A percentile compares a stretch with the other conserved stretches of the same genome.
phyloP scores from a whole-genome alignment of 1,284 basidiomycete genomes.

The Ganoderma lucidum region DNA sequence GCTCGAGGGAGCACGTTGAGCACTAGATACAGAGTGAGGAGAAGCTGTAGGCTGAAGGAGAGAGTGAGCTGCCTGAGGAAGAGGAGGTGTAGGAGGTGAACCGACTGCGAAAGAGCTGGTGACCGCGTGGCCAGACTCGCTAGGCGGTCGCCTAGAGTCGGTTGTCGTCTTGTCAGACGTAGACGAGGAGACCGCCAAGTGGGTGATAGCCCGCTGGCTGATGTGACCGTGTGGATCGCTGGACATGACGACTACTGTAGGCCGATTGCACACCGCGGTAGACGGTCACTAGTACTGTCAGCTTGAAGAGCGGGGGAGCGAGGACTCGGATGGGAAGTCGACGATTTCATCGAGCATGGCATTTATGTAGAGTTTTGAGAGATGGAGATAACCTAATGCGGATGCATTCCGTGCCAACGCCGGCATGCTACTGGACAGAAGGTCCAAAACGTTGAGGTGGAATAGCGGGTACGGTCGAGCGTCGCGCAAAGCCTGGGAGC shows the following conservation, averaged over 20 bases:
- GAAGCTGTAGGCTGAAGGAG: not conserved
- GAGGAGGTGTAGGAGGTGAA: constrained; percentile 3
- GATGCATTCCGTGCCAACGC: not conserved
- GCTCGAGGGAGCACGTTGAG: not conserved
- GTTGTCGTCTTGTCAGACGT: not conserved
- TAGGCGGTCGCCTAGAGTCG: constrained; percentile 2
- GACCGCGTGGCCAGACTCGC: not conserved
- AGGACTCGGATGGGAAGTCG: not conserved
- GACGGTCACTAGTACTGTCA: not conserved
- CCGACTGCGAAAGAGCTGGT: not conserved
- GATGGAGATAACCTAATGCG: not conserved
- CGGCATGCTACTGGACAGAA: not conserved
- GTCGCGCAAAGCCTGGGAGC: not conserved
- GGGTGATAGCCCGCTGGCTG: not conserved
- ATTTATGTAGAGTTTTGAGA: not conserved
- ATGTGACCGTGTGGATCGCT: not conserved
- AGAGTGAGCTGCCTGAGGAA: not conserved
- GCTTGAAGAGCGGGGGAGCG: not conserved
- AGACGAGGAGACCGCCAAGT: not conserved
- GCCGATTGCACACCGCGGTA: not conserved
- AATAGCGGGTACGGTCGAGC: not conserved
- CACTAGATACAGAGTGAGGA: no score
- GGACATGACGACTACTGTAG: not conserved
- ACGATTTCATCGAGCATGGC: not conserved
- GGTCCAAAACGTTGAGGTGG: not conserved